Conservation (phyloP, 176 grass and related monocot genomes). For the Carex littledalei region DNA sequence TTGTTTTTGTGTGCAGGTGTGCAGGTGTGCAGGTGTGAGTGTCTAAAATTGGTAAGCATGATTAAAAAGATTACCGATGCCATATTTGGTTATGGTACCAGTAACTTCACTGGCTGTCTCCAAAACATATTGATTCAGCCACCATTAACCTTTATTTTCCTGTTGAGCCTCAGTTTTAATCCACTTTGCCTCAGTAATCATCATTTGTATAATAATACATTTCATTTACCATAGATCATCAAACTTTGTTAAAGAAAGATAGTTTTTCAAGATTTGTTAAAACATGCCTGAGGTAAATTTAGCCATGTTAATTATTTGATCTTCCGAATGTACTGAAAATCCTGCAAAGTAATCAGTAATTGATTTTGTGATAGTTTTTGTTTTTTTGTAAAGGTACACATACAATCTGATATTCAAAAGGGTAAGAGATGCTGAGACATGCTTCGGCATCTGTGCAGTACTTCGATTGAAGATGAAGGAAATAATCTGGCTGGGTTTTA, state of each 20-base stretch:
- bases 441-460: slow-evolving; percentile 30
- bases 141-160: background rate
- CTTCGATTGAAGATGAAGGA: slow-evolving; percentile 50
- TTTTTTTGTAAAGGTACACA: slow-evolving; percentile 56
- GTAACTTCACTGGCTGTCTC: background rate
- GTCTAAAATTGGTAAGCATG: background rate
- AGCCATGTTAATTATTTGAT: background rate
- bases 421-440: slow-evolving; percentile 33
- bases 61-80: background rate
- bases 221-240: background rate
- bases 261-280: background rate
- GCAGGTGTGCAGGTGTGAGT: background rate
- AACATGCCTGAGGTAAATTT: background rate
- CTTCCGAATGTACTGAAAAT: background rate
- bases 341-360: background rate
- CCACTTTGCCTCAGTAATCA: background rate
- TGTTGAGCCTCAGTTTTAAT: background rate
- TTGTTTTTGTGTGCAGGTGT: background rate
- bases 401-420: slow-evolving; percentile 44
- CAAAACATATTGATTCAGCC: background rate
- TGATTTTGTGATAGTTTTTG: background rate
- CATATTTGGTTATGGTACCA: background rate
- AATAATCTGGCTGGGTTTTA: slow-evolving; percentile 59
- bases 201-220: background rate
- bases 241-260: background rate